Conservation (phyloP, 225 moss, liverwort and hornwort species). For the Polytrichum commune region DNA sequence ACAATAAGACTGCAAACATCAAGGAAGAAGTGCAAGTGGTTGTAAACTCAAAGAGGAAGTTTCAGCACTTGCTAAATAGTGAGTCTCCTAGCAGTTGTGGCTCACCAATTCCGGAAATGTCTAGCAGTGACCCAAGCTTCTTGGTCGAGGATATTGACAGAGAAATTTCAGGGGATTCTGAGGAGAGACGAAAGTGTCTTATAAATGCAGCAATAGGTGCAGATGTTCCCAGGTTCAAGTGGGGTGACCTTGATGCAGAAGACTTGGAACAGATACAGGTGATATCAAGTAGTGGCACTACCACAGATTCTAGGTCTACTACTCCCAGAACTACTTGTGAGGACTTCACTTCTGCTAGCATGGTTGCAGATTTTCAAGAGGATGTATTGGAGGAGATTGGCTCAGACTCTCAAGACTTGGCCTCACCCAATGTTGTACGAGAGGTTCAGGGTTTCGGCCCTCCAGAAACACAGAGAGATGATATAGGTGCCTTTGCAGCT, state of each 20-base stretch:
- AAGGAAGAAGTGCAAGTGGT: conserved; percentile 5
- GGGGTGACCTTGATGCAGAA: conserved; percentile 26
- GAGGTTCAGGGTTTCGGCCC: conserved; percentile 10
- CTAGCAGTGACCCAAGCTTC: conserved; percentile 17
- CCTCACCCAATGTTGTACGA: conserved; percentile 8
- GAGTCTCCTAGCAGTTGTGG: conserved; percentile 15
- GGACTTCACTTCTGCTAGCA: neutral
- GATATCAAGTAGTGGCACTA: conserved; percentile 6
- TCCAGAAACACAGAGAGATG: conserved; percentile 9
- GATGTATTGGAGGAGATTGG: conserved; percentile 3
- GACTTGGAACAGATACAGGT: conserved; percentile 25
- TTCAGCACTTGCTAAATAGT: conserved; percentile 23
- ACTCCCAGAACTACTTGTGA: conserved; percentile 5
- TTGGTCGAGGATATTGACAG: conserved; percentile 17
- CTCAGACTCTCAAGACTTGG: conserved; percentile 4
- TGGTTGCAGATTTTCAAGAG: conserved; percentile 7
- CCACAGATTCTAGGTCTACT: conserved; percentile 6
- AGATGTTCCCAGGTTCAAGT: conserved; percentile 34
- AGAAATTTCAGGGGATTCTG: conserved; percentile 15
- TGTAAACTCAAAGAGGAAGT: conserved; percentile 22
- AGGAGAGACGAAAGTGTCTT: conserved; percentile 26
- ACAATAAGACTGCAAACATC: neutral
- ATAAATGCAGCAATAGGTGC: conserved; percentile 28
- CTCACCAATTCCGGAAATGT: conserved; percentile 18
- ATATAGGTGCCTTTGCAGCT: neutral